Evolutionary conservation across 306 rosid species (phyloP).

Genomic region (Mimosa pudica): DNA sequence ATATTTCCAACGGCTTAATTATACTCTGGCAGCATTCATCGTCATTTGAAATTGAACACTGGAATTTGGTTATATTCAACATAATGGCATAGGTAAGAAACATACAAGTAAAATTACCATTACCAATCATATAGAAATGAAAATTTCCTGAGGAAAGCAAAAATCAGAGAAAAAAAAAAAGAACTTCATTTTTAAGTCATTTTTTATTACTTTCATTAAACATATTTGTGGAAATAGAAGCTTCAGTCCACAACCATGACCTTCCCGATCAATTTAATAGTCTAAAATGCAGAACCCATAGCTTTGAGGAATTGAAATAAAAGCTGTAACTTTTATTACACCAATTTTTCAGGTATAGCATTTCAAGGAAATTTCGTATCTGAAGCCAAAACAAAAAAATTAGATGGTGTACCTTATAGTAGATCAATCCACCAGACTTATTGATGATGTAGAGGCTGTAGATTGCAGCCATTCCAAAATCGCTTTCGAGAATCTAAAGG

Average conservation of each 20-base stretch:
- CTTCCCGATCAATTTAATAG: slow-evolving; percentile 9
- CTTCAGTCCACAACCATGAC: slow-evolving; percentile 5
- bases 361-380: background rate
- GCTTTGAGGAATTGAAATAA: background rate
- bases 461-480: slow-evolving; percentile 74
- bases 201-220: slow-evolving; percentile 19
- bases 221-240: slow-evolving; percentile 12
- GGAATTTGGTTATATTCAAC: background rate
- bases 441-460: slow-evolving; percentile 91
- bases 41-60: background rate
- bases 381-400: background rate
- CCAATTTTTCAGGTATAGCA: background rate
- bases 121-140: background rate
- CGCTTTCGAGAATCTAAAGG: slow-evolving; percentile 33
- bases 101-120: background rate
- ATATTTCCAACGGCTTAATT: background rate
- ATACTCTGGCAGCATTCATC: background rate
- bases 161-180: slow-evolving; percentile 8
- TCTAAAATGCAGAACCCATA: slow-evolving; percentile 5
- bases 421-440: slow-evolving; percentile 93
- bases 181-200: slow-evolving; percentile 2
- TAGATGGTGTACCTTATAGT: slow-evolving; percentile 61
- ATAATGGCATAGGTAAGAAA: slow-evolving; percentile 9
- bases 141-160: background rate
- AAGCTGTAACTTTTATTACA: background rate